Percentiles rank a stretch among this genome's conserved stretches.
Evolutionary conservation across 2,329 filamentous ascomycete species (phyloP).

Genomic region (Aspergillus piperis): DNA sequence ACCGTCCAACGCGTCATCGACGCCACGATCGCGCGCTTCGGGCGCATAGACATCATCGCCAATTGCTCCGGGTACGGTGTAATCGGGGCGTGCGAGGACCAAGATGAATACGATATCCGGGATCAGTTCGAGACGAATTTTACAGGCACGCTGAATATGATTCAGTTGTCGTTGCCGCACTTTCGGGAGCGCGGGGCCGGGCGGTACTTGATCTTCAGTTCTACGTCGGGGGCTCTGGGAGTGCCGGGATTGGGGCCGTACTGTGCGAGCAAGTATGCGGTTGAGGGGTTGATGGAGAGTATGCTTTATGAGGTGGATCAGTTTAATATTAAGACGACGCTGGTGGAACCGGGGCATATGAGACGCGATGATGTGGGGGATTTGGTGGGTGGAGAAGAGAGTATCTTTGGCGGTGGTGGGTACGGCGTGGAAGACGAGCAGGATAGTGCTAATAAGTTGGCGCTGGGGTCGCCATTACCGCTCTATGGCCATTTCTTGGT

Average conservation of each 20-base stretch:
- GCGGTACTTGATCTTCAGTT: conserved; percentile 92
- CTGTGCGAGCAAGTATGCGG: conserved; percentile 95
- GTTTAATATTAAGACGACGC: conserved; percentile 90
- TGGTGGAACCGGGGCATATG: conserved; percentile 89
- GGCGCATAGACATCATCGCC: conserved; percentile 81
- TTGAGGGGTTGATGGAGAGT: conserved; percentile 91
- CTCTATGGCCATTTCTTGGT: conserved; percentile 92
- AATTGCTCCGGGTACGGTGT: conserved; percentile 96
- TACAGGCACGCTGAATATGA: conserved; percentile 90
- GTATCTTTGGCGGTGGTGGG: neutral
- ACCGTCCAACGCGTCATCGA: conserved; percentile 74
- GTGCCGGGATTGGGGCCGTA: conserved; percentile 92
- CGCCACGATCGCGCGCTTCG: conserved; percentile 71
- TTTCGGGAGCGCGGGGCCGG: conserved; percentile 76
- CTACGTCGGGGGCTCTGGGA: conserved; percentile 86
- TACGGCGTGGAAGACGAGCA: neutral
- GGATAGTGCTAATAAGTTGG: conserved; percentile 32
- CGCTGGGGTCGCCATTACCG: conserved; percentile 59
- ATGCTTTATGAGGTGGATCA: conserved; percentile 93
- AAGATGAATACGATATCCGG: conserved; percentile 90
- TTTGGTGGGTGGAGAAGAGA: conserved; percentile 17
- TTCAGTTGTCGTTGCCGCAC: conserved; percentile 83
- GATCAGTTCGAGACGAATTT: conserved; percentile 99
- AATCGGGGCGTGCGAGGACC: conserved; percentile 93
- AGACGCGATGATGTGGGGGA: conserved; percentile 69